A percentile compares a stretch with the other conserved stretches of the same genome.
These are phyloP conservation scores for Thermothielavioides terrestris DNA, from an alignment of 495 filamentous ascomycete genomes.

Conservation along the genomic window DNA sequence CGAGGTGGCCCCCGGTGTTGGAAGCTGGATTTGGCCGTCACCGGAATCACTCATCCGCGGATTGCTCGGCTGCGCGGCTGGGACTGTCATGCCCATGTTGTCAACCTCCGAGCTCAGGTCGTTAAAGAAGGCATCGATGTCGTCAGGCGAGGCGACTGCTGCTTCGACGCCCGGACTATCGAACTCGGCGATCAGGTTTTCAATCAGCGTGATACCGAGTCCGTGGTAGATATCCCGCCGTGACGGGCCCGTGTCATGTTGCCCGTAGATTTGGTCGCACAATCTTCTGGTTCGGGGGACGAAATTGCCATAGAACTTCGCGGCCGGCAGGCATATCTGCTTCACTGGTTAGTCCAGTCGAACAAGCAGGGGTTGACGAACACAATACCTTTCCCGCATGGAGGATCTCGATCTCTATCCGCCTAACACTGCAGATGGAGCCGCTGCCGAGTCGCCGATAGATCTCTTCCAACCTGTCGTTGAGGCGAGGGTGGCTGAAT, in stretches of 20 bases:
- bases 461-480: conserved; percentile 20
- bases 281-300: conserved; percentile 24
- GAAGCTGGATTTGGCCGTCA: neutral
- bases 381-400: conserved; percentile 35
- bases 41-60: neutral
- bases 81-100: neutral
- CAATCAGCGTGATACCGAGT: conserved; percentile 29
- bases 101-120: conserved; percentile 8
- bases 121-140: conserved; percentile 20
- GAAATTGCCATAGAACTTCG: conserved; percentile 27
- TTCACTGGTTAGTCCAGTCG: conserved; percentile 11
- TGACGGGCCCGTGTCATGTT: conserved; percentile 21
- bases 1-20: conserved; percentile 7
- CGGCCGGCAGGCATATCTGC: conserved; percentile 26
- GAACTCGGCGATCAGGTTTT: conserved; percentile 24
- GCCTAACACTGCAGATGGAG: conserved; percentile 28
- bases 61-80: neutral
- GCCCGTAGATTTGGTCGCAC: conserved; percentile 34
- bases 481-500: conserved; percentile 21
- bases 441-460: conserved; percentile 23
- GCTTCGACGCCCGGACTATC: conserved; percentile 2
- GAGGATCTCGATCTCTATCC: conserved; percentile 38
- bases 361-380: neutral
- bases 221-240: conserved; percentile 31
- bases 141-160: conserved; percentile 3